A percentile compares a stretch with the other conserved stretches of the same genome.
These are phyloP conservation scores for Lachnellula arida DNA, from an alignment of 2,329 filamentous ascomycete species.

Conservation along the genomic window DNA sequence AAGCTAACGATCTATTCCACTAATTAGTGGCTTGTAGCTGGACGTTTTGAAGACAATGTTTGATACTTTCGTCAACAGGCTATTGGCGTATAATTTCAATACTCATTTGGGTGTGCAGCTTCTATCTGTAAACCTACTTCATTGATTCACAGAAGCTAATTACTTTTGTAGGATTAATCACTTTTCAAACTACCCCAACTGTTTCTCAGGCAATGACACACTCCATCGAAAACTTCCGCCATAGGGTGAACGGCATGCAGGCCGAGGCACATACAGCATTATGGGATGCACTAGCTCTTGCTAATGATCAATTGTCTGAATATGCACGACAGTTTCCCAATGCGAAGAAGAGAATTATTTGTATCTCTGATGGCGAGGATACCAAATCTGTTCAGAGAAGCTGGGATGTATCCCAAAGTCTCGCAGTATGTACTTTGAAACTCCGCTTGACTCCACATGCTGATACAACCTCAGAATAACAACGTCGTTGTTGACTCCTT, in stretches of 20 bases:
- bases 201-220: slow-evolving; percentile 2
- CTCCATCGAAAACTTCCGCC: slow-evolving; percentile 6
- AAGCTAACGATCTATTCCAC: background rate
- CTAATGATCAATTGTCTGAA: slow-evolving; percentile 4
- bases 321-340: slow-evolving; percentile 9
- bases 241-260: slow-evolving; percentile 4
- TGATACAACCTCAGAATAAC: background rate
- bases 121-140: background rate
- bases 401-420: background rate
- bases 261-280: slow-evolving; percentile 4
- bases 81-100: slow-evolving; percentile 5
- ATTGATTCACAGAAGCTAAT: background rate
- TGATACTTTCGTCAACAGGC: slow-evolving; percentile 6
- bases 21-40: background rate
- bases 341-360: slow-evolving; percentile 9
- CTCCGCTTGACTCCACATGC: background rate
- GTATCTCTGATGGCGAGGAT: slow-evolving; percentile 5
- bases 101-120: slow-evolving; percentile 1
- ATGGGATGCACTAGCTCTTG: slow-evolving; percentile 8
- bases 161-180: slow-evolving; percentile 3
- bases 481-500: slow-evolving; percentile 6
- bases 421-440: background rate
- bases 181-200: slow-evolving; percentile 2
- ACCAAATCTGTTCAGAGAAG: background rate
- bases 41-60: slow-evolving; percentile 13